phyloP scores from a whole-genome alignment of 192 early-diverging fungal species.

The Obelidium mucronatum region DNA sequence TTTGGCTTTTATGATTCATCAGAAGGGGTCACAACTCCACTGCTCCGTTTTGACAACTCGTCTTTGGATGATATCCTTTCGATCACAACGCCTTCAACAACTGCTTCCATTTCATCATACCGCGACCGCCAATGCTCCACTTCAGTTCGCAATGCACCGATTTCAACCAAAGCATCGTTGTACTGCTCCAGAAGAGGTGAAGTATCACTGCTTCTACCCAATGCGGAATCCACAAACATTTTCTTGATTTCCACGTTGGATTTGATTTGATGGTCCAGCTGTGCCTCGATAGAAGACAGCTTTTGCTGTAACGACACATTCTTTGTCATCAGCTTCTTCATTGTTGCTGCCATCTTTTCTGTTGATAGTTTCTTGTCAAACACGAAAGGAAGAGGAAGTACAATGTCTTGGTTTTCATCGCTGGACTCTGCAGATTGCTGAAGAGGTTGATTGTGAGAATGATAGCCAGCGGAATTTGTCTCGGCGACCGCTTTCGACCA shows the following conservation, averaged over 20 bases:
- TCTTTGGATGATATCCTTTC: not conserved
- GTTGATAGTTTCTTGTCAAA: not conserved
- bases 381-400: not conserved
- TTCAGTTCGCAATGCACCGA: conserved; percentile 37
- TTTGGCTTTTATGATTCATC: no score
- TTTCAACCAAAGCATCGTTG: conserved; percentile 43
- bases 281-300: conserved; percentile 6
- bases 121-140: conserved; percentile 34
- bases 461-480: not conserved
- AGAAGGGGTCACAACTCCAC: no score
- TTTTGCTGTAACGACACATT: conserved; percentile 37
- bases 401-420: not conserved
- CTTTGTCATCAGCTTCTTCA: conserved; percentile 35
- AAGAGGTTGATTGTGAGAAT: not conserved
- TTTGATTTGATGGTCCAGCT: conserved; percentile 37
- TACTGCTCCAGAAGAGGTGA: conserved; percentile 27
- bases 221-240: conserved; percentile 25
- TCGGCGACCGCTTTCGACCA: conserved; percentile 12
- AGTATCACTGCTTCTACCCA: conserved; percentile 3
- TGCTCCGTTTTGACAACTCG: not conserved
- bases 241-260: conserved; percentile 39
- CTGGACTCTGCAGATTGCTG: not conserved
- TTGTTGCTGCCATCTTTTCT: conserved; percentile 16
- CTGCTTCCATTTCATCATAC: conserved; percentile 39
- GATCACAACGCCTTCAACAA: conserved; percentile 36